phyloP scores from a whole-genome alignment of 75 land plant species.

The Chamaecyparis obtusa region DNA sequence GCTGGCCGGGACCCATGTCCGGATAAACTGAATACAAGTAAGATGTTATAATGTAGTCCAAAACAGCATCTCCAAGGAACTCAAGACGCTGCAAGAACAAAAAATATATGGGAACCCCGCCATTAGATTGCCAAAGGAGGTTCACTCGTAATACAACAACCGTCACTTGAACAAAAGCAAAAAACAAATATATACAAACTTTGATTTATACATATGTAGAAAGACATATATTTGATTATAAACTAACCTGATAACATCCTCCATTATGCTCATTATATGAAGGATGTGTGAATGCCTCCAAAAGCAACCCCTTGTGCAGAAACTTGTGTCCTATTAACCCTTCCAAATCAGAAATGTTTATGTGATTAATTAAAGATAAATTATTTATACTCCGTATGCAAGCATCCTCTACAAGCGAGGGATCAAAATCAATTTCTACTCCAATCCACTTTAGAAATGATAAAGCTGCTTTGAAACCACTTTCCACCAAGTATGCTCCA shows the following conservation, averaged over 20 bases:
- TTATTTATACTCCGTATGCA: slow-evolving; percentile 30
- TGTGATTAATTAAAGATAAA: slow-evolving; percentile 24
- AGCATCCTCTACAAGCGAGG: slow-evolving; percentile 21
- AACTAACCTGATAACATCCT: slow-evolving; percentile 87
- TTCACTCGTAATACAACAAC: neutral
- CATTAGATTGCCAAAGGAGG: neutral
- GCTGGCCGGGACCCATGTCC: slow-evolving; percentile 68
- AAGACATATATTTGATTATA: neutral
- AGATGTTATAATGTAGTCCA: slow-evolving; percentile 82
- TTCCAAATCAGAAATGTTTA: slow-evolving; percentile 50
- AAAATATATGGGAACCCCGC: neutral
- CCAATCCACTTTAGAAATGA: slow-evolving; percentile 90
- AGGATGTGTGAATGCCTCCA: slow-evolving; percentile 92
- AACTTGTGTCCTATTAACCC: slow-evolving; percentile 53
- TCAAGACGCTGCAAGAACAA: slow-evolving; percentile 74
- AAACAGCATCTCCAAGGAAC: slow-evolving; percentile 95
- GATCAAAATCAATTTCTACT: slow-evolving; percentile 51
- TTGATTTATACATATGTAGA: neutral
- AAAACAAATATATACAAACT: neutral
- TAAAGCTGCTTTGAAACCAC: slow-evolving; percentile 75
- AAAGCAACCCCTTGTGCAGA: slow-evolving; percentile 63
- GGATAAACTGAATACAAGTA: slow-evolving; percentile 74
- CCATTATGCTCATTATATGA: slow-evolving; percentile 59
- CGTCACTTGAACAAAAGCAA: neutral
- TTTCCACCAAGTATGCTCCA: slow-evolving; percentile 85